phyloP scores from a whole-genome alignment of 768 basidiomycete genomes.

The Tricholoma sp. region DNA sequence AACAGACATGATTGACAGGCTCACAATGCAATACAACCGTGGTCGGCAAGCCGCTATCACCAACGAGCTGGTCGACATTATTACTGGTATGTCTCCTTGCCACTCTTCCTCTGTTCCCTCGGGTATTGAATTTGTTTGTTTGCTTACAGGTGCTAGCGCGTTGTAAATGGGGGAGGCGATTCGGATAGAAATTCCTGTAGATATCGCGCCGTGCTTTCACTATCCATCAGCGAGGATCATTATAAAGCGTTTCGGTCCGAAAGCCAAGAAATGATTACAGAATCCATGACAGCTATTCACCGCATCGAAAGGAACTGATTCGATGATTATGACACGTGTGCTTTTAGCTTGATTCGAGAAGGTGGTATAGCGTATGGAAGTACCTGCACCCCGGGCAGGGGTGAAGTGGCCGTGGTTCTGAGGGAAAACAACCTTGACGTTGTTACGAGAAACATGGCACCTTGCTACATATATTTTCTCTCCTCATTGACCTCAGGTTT shows the following conservation, averaged over 20 bases:
- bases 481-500: neutral
- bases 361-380: neutral
- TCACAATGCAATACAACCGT: conserved; percentile 97
- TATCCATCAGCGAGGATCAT: neutral
- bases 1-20: conserved; percentile 79
- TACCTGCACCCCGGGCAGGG: neutral
- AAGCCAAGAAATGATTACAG: neutral
- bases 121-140: neutral
- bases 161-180: conserved; percentile 23
- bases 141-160: conserved; percentile 37
- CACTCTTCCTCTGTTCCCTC: neutral
- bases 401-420: neutral
- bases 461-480: neutral
- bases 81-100: conserved; percentile 60
- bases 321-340: neutral
- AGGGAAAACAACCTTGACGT: neutral
- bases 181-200: conserved; percentile 11
- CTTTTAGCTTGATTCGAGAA: neutral
- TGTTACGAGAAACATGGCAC: neutral
- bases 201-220: conserved; percentile 1
- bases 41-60: conserved; percentile 98
- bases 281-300: neutral
- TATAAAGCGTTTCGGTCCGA: neutral
- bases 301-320: neutral
- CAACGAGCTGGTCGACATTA: conserved; percentile 90